Conservation (phyloP, 2,329 filamentous ascomycete genomes). For the Samsoniella hepiali region DNA sequence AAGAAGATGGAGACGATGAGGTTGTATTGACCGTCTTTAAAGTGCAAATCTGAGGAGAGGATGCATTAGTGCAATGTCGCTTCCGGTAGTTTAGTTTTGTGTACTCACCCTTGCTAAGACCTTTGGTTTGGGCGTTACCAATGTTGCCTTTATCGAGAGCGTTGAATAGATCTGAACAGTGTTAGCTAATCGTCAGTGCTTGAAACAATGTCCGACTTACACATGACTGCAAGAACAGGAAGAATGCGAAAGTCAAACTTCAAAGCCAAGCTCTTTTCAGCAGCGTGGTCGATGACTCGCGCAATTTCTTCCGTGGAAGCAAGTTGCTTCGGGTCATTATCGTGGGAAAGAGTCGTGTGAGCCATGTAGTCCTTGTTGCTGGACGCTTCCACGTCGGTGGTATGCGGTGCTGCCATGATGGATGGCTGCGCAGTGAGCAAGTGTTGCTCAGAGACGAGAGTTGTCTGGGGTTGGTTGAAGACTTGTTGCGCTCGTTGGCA, state of each 20-base stretch:
- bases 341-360: constrained; percentile 11
- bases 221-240: constrained; percentile 55
- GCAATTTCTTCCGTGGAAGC: constrained; percentile 24
- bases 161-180: constrained; percentile 42
- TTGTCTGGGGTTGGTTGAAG: not conserved
- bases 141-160: constrained; percentile 43
- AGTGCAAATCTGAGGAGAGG: constrained; percentile 42
- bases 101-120: constrained; percentile 36
- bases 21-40: constrained; percentile 65
- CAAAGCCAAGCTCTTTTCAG: constrained; percentile 49
- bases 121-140: constrained; percentile 55
- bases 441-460: not conserved
- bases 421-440: not conserved
- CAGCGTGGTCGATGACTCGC: constrained; percentile 36
- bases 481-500: not conserved
- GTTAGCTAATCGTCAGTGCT: not conserved
- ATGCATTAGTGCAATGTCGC: constrained; percentile 39
- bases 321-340: constrained; percentile 20
- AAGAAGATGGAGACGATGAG: constrained; percentile 71
- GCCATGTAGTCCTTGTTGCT: constrained; percentile 9
- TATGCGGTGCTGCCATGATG: not conserved
- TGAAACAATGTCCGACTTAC: constrained; percentile 23
- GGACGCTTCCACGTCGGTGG: constrained; percentile 9
- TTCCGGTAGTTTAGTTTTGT: constrained; percentile 32
- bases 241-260: constrained; percentile 54